Conservation (phyloP, 1,284 basidiomycete genomes). For the Apiotrichum porosum region DNA sequence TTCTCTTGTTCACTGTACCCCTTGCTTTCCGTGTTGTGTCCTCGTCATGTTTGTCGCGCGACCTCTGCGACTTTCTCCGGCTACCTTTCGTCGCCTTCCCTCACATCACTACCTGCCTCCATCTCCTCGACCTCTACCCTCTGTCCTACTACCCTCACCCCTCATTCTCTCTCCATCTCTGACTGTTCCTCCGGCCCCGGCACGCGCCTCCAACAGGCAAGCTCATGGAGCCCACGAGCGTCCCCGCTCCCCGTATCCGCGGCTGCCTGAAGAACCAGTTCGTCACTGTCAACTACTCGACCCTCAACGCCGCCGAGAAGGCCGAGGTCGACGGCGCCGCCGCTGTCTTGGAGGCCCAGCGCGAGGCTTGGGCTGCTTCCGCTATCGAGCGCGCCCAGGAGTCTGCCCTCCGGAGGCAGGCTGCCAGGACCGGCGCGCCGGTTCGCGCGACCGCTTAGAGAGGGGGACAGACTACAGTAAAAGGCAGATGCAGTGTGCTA, state of each 20-base stretch:
- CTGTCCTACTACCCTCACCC: neutral
- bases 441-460: too few species aligned
- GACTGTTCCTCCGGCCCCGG: too few species aligned
- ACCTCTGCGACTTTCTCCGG: too few species aligned
- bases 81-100: too few species aligned
- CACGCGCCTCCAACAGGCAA: slow-evolving; percentile 5
- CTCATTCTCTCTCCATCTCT: neutral
- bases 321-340: neutral
- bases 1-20: neutral
- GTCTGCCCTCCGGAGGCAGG: too few species aligned
- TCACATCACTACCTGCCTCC: neutral
- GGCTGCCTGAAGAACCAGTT: slow-evolving; percentile 18
- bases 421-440: too few species aligned
- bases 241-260: slow-evolving; percentile 17
- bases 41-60: too few species aligned
- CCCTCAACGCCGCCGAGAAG: neutral
- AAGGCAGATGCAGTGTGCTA: slow-evolving; percentile 19
- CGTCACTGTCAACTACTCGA: slow-evolving; percentile 11
- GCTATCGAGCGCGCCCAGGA: too few species aligned
- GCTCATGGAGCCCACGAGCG: slow-evolving; percentile 2
- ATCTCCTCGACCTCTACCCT: too few species aligned
- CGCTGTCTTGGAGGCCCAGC: neutral
- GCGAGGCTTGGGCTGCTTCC: neutral
- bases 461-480: too few species aligned
- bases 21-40: neutral